These are phyloP conservation scores for Eleusine indica DNA, from an alignment of 176 grass and related monocot species.

Conservation along the genomic window DNA sequence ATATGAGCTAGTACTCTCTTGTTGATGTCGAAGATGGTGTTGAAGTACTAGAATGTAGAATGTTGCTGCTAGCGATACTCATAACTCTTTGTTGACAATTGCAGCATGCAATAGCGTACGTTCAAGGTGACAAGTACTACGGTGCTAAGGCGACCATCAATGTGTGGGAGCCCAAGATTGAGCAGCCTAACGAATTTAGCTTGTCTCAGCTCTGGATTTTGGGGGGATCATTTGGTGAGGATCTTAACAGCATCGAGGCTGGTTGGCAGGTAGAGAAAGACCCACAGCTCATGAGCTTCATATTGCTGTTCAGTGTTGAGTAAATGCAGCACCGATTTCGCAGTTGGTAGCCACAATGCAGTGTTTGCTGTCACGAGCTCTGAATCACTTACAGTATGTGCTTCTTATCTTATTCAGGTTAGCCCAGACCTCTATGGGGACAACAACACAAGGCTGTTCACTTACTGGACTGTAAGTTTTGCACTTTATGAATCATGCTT, in stretches of 20 bases:
- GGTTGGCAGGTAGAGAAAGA: slow-evolving; percentile 83
- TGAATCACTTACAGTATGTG: slow-evolving; percentile 24
- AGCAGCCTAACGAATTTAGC: slow-evolving; percentile 87
- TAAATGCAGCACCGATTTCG: slow-evolving; percentile 51
- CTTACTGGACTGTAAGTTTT: slow-evolving; percentile 86
- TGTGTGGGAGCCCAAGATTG: slow-evolving; percentile 89
- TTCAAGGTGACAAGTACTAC: slow-evolving; percentile 88
- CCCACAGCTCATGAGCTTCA: slow-evolving; percentile 31
- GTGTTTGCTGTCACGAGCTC: slow-evolving; percentile 47
- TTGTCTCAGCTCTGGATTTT: slow-evolving; percentile 91
- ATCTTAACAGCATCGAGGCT: slow-evolving; percentile 94
- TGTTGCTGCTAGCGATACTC: not conserved
- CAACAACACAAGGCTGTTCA: slow-evolving; percentile 93
- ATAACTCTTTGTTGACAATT: slow-evolving; percentile 35
- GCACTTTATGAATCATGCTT: not conserved
- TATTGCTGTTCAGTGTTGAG: slow-evolving; percentile 15
- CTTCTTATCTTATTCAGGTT: slow-evolving; percentile 57
- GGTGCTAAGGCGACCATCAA: slow-evolving; percentile 92
- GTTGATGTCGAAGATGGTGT: slow-evolving; percentile 1
- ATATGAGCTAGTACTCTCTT: not conserved
- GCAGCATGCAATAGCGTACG: slow-evolving; percentile 82
- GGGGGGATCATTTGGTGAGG: slow-evolving; percentile 74
- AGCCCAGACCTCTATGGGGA: slow-evolving; percentile 90
- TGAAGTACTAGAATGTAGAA: not conserved
- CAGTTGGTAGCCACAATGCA: slow-evolving; percentile 14